A percentile compares a stretch with the other conserved stretches of the same genome.
phyloP scores from a whole-genome alignment of 148 eudicot genomes.

The Vaccinium myrtillus region DNA sequence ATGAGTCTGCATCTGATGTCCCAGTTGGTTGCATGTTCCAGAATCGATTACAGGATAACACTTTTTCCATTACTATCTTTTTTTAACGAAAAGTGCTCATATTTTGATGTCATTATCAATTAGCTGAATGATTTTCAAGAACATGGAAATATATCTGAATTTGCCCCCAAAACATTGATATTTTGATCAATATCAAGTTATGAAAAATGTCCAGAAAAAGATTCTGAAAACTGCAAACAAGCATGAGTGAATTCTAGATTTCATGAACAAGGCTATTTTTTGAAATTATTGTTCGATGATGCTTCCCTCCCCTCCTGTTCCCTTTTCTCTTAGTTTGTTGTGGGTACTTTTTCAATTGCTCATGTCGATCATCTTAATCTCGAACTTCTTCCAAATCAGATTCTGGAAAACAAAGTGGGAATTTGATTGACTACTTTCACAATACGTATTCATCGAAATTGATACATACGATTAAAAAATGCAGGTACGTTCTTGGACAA shows the following conservation, averaged over 20 bases:
- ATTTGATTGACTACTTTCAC: background rate
- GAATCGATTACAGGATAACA: background rate
- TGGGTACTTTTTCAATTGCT: background rate
- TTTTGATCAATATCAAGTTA: background rate
- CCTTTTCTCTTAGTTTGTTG: background rate
- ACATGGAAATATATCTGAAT: background rate
- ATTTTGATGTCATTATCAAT: background rate
- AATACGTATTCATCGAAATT: background rate
- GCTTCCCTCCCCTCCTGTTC: background rate
- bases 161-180: background rate
- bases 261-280: background rate
- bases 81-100: background rate
- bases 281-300: background rate
- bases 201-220: background rate
- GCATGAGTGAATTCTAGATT: background rate
- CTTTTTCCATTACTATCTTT: background rate
- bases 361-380: too few species aligned
- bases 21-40: background rate
- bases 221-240: background rate
- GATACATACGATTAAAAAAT: conserved; percentile 10
- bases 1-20: background rate
- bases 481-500: conserved; percentile 84
- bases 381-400: background rate
- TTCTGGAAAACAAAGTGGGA: background rate
- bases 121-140: background rate